Base-by-base conservation (phyloP, 1,139 yeast genomes). In the Pichia sp. region DNA sequence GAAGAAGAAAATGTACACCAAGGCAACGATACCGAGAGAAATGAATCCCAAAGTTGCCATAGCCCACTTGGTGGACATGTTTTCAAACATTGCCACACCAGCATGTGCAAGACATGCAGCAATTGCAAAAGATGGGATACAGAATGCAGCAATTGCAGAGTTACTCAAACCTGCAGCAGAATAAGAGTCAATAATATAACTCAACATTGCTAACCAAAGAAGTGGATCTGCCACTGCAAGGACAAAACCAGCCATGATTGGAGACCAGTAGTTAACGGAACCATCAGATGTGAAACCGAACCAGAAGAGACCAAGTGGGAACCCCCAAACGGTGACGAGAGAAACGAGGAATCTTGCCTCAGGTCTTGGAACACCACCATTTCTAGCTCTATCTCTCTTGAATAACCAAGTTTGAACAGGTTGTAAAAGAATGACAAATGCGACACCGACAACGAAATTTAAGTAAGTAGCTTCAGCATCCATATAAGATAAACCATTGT, bases 91-190 rank as follows among this genome's bases (percentile, higher is more conserved):
- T 46, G 71, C 76, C 43, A 64, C 61, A 38, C 75, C 72, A 22
- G 59, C 59, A 40, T 70, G 64, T 28, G 77, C 70, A 57, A 70
- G 65, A 6, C 63, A 68, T 30, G 71, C 76, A 29, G 74, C 76
- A 52, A 70, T 69, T 13, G 67, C 60, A 24, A 74, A 70, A 47
- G 76, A 66, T 35, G 72, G 63, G 35, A 71, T 66, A 19, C 74
- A 64, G 50, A 69, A 70, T 16, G 69, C 76, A 13, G 76, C 74
- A 48, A 71, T 60, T 6, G 76, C 76, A 29, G 74, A 66, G 34
- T 71, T 72, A 15, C 73, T 67, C 33, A 53, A 40, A 44, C 64
- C 64, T 41, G 65, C 53, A 22, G 51, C 53, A 37, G 70, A 59
- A 50, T 69, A 70, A 43, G 71, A 62, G 48, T 69, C 76, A 41